Conservation (phyloP, 2,329 filamentous ascomycete genomes). For the Monosporascus sp. region DNA sequence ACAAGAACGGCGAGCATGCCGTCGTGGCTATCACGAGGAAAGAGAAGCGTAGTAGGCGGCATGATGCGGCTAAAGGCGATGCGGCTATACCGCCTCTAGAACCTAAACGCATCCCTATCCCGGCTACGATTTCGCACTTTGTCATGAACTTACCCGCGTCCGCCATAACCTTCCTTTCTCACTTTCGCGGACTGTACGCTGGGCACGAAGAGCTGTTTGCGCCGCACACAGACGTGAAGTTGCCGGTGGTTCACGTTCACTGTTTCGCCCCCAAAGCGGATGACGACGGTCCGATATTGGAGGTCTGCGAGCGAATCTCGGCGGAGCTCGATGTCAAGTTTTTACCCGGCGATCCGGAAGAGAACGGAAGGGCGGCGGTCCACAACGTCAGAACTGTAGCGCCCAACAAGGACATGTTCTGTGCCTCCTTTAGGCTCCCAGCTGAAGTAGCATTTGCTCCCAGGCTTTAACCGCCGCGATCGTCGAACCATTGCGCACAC, state of each 20-base stretch:
- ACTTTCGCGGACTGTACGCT: slow-evolving; percentile 76
- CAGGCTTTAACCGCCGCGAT: background rate
- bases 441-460: slow-evolving; percentile 71
- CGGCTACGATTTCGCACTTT: slow-evolving; percentile 80
- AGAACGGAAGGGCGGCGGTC: slow-evolving; percentile 48
- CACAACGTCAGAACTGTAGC: slow-evolving; percentile 80
- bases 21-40: slow-evolving; percentile 47
- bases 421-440: slow-evolving; percentile 84
- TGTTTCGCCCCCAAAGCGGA: slow-evolving; percentile 84
- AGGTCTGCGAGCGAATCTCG: slow-evolving; percentile 64
- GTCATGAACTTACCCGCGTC: slow-evolving; percentile 96
- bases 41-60: slow-evolving; percentile 30
- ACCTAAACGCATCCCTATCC: slow-evolving; percentile 48
- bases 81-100: slow-evolving; percentile 29
- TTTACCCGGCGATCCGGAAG: slow-evolving; percentile 44
- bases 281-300: slow-evolving; percentile 58
- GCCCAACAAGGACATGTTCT: slow-evolving; percentile 95
- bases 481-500: background rate
- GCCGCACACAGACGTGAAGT: slow-evolving; percentile 49
- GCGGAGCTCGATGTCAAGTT: slow-evolving; percentile 55
- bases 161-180: slow-evolving; percentile 74
- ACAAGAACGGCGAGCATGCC: slow-evolving; percentile 46
- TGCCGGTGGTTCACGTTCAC: slow-evolving; percentile 89
- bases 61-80: slow-evolving; percentile 18
- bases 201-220: slow-evolving; percentile 61